Conservation (phyloP, 2,329 filamentous ascomycete species). For the Cladophialophora exuberans region DNA sequence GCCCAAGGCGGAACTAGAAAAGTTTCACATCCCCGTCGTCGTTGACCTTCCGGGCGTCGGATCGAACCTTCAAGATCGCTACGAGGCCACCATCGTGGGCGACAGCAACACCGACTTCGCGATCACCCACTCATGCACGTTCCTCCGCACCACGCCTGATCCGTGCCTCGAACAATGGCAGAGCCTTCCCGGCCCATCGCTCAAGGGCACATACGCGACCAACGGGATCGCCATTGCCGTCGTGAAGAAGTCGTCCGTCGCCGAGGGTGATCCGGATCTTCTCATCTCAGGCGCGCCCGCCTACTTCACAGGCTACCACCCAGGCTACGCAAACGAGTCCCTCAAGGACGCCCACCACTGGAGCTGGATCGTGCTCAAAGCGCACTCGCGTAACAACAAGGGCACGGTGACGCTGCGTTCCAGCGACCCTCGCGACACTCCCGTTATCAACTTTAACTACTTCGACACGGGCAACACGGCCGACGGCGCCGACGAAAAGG, state of each 20-base stretch:
- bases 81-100: constrained; percentile 52
- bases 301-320: constrained; percentile 60
- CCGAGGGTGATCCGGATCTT: constrained; percentile 54
- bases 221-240: constrained; percentile 53
- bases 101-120: constrained; percentile 42
- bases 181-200: constrained; percentile 36
- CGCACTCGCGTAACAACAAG: constrained; percentile 64
- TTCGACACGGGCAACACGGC: constrained; percentile 53
- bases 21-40: constrained; percentile 58
- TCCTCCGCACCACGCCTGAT: constrained; percentile 36
- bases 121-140: constrained; percentile 41
- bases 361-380: constrained; percentile 60
- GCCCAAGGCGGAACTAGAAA: constrained; percentile 55
- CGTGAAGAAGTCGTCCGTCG: constrained; percentile 42
- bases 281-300: constrained; percentile 60
- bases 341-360: constrained; percentile 49
- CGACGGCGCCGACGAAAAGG: constrained; percentile 51
- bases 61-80: constrained; percentile 66
- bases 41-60: constrained; percentile 65
- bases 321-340: constrained; percentile 51
- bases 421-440: constrained; percentile 66
- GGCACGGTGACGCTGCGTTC: constrained; percentile 66
- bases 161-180: constrained; percentile 51
- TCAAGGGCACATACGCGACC: constrained; percentile 50
- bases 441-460: constrained; percentile 66